phyloP scores from a whole-genome alignment of 1,284 basidiomycete genomes.

The Rhodotorula sp. region DNA sequence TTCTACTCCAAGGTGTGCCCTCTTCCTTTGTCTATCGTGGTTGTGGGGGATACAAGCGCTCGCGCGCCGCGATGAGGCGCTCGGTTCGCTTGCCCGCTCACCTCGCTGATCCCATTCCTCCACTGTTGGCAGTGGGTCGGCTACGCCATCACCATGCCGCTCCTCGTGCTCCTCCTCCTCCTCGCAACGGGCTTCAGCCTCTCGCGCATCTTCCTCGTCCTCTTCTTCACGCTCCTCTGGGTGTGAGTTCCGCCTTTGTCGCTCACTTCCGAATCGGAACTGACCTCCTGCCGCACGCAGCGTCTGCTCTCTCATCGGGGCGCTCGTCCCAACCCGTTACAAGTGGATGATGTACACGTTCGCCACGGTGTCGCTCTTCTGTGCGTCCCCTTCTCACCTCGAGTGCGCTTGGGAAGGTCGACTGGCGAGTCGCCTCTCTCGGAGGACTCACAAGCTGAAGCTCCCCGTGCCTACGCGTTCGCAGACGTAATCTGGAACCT shows the following conservation, averaged over 20 bases:
- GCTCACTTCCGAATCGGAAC: accelerated
- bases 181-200: constrained; percentile 61
- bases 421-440: no score
- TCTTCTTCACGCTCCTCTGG: constrained; percentile 57
- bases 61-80: no score
- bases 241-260: not conserved
- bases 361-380: not conserved
- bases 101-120: not conserved
- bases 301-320: not conserved
- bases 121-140: constrained; percentile 55
- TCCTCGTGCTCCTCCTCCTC: constrained; percentile 60
- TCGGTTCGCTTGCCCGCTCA: no score
- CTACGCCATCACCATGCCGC: constrained; percentile 61
- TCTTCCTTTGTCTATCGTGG: not conserved
- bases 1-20: constrained; percentile 6
- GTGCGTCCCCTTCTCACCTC: not conserved
- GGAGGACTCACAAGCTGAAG: no score
- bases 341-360: constrained; percentile 5
- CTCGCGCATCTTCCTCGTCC: constrained; percentile 59
- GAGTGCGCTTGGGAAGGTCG: no score
- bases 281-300: not conserved
- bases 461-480: not conserved
- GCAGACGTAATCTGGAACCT: constrained; percentile 11
- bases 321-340: constrained; percentile 7
- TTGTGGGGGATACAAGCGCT: no score